Evolutionary conservation across 176 grass and related monocot genomes (phyloP).

Genomic region (Musa acuminata): DNA sequence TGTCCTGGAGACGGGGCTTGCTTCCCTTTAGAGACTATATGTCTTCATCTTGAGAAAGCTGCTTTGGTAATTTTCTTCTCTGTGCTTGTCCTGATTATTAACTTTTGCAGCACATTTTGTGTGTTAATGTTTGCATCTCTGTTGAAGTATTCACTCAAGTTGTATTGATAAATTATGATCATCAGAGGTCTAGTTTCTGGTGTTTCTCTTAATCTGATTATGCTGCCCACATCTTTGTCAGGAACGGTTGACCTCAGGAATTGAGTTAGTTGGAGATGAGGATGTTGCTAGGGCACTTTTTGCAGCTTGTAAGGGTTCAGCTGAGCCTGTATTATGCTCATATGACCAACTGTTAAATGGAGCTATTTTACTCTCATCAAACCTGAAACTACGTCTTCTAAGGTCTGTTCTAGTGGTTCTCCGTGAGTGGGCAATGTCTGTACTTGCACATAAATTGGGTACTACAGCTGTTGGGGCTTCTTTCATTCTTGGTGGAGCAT

Average conservation of each 20-base stretch:
- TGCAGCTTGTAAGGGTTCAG: conserved; percentile 55
- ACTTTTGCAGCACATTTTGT: not conserved
- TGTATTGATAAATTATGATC: not conserved
- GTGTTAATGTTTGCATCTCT: conserved; percentile 5
- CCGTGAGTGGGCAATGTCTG: conserved; percentile 67
- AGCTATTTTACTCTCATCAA: conserved; percentile 57
- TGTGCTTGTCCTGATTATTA: not conserved
- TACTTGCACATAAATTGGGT: conserved; percentile 48
- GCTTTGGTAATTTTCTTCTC: conserved; percentile 48
- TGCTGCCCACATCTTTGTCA: conserved; percentile 12
- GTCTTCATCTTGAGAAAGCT: conserved; percentile 89
- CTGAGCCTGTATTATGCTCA: conserved; percentile 62
- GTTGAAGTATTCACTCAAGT: not conserved
- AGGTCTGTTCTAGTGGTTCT: conserved; percentile 76
- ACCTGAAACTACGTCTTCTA: conserved; percentile 73
- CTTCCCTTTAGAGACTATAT: conserved; percentile 75
- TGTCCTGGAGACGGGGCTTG: conserved; percentile 75
- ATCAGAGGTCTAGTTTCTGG: not conserved
- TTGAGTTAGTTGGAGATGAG: conserved; percentile 76
- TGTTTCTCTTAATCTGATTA: not conserved
- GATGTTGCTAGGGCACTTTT: conserved; percentile 86
- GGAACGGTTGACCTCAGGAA: conserved; percentile 73
- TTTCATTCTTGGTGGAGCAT: conserved; percentile 48
- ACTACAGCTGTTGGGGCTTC: conserved; percentile 50
- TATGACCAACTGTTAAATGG: conserved; percentile 92